phyloP scores from a whole-genome alignment of 1,284 basidiomycete genomes.

The Tylopilus sp. region DNA sequence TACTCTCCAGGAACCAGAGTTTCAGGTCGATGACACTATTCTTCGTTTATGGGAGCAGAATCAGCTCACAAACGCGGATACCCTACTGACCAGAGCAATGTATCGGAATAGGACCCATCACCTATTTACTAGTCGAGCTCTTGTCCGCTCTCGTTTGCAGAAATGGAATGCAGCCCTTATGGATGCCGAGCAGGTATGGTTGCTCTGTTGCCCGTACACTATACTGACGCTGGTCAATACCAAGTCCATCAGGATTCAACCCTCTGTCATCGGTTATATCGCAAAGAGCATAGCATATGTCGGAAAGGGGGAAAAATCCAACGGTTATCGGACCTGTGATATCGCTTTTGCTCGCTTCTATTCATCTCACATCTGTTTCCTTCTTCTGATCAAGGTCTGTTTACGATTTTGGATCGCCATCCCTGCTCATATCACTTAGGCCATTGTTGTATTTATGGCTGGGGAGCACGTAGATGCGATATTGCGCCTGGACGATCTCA shows the following conservation, averaged over 20 bases:
- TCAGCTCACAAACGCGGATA: neutral
- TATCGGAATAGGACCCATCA: neutral
- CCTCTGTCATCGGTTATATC: neutral
- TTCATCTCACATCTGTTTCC: neutral
- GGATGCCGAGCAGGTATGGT: neutral
- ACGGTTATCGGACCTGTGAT: neutral
- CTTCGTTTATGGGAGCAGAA: neutral
- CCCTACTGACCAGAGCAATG: neutral
- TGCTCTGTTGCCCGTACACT: neutral
- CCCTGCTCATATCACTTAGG: neutral
- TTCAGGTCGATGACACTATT: neutral
- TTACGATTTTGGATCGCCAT: too few species aligned
- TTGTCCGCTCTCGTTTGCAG: neutral
- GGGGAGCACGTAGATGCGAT: neutral
- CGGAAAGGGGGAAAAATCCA: neutral
- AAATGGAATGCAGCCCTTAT: neutral
- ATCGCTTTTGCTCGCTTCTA: neutral
- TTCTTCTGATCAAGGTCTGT: neutral
- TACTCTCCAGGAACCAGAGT: neutral
- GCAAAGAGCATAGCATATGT: neutral
- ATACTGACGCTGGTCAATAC: neutral
- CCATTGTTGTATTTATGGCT: neutral
- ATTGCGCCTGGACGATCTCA: too few species aligned
- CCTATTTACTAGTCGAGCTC: neutral
- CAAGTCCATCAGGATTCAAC: neutral